Evolutionary conservation across 2,329 filamentous ascomycete genomes (phyloP).

Genomic region (Stenocarpella maydis): DNA sequence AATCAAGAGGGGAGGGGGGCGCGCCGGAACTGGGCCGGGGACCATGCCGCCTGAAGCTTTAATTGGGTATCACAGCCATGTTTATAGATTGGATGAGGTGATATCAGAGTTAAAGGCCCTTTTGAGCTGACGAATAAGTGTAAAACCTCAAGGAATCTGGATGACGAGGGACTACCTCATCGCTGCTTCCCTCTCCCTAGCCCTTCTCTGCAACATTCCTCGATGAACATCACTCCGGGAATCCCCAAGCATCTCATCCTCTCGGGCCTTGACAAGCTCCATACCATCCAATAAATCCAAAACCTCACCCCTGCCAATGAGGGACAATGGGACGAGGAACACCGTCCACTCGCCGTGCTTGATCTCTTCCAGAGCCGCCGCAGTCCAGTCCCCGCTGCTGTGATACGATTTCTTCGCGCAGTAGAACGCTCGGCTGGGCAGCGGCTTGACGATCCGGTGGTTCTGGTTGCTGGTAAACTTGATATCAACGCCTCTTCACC

Average conservation of each 20-base stretch:
- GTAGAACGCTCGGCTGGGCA: slow-evolving; percentile 9
- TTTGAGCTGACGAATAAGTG: not conserved
- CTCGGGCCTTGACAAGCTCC: not conserved
- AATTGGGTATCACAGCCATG: not conserved
- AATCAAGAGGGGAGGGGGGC: no score
- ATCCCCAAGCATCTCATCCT: not conserved
- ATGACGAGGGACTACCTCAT: not conserved
- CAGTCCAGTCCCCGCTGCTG: not conserved
- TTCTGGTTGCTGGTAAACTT: not conserved
- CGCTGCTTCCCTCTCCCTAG: not conserved
- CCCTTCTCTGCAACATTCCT: not conserved
- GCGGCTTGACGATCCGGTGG: slow-evolving; percentile 14
- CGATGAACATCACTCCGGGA: not conserved
- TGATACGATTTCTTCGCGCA: not conserved
- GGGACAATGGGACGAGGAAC: not conserved
- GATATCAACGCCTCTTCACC: no score
- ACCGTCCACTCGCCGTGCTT: slow-evolving; percentile 9
- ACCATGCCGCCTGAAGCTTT: not conserved
- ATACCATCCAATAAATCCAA: not conserved
- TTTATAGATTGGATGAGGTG: not conserved
- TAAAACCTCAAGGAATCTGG: not conserved
- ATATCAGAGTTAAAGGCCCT: not conserved
- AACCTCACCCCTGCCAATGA: not conserved
- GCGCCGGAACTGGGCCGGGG: no score
- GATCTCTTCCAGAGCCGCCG: slow-evolving; percentile 8